Base-by-base conservation (phyloP, 257 asterid genomes). In the Solanum medicagineum region DNA sequence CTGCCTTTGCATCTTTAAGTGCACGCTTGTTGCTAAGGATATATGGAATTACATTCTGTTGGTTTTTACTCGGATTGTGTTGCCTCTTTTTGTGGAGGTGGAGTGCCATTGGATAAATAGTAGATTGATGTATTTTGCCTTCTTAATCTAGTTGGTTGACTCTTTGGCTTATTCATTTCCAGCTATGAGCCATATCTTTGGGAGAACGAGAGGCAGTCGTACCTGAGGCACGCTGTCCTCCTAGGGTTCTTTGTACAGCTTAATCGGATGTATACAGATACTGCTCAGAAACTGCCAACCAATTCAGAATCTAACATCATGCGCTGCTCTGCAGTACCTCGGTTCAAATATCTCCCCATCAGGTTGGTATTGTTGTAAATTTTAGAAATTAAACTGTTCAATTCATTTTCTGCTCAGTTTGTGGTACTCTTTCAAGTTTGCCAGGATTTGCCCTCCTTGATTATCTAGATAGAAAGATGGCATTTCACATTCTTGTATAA, bases 261-360 rank as follows among this genome's bases (percentile, higher is more conserved):
- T 86, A 95, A 91, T 88, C 92, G 98, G 88, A 88, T 92, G 86
- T 91, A 95, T 85, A 91, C 89, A 86, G 97, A 95, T 87, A 88
- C 94, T 32, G 85, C 90, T 15, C 97, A 92, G 89, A 97, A 94
- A 93, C 92, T 92, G 82, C 92, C 96, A 73, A 91, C 96, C 86
- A 97, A 95, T 91, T 91, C 98, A 14, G 98, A 95, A 84, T 97
- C 99, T 88, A 97, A 97, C 90, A 91, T 94, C 86, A 91, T 97
- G 98, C 93, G 94, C 83, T 97, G 99, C 92, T 97, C 98, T 29
- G 88, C 90, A 75, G 98, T 97, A 62, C 98, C 99, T 85, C 99
- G 99, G 86, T 97, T 95, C 91, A 97, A 94, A 88, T 97, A 97
- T 90, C 97, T 97, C 86, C 99, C 99, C 84, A 95, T 97, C 94